phyloP scores from a whole-genome alignment of 495 filamentous ascomycete species.

The Darksidea phi region DNA sequence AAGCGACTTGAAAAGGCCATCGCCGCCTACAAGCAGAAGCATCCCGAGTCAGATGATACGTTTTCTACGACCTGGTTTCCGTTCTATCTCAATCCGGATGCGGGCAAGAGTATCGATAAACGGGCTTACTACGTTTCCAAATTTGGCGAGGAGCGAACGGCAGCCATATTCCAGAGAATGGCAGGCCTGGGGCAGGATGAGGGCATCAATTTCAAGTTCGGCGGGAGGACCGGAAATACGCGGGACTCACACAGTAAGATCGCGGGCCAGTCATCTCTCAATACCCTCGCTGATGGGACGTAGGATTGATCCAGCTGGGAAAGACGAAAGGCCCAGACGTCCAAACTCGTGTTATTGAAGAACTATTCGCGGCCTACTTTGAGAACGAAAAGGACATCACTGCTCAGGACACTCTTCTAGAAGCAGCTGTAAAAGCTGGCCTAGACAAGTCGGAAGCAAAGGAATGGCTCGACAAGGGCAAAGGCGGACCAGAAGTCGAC shows the following conservation, averaged over 20 bases:
- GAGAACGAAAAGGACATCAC: constrained; percentile 79
- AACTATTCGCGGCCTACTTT: constrained; percentile 72
- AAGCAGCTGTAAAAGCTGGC: constrained; percentile 63
- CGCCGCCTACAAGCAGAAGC: constrained; percentile 55
- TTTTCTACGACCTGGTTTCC: constrained; percentile 73
- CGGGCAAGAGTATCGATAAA: constrained; percentile 60
- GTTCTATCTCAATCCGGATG: constrained; percentile 74
- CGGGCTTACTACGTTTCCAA: constrained; percentile 51
- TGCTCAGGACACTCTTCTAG: constrained; percentile 55
- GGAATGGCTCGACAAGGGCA: constrained; percentile 61
- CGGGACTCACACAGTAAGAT: constrained; percentile 65
- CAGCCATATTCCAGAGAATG: constrained; percentile 60
- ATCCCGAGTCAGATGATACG: constrained; percentile 62
- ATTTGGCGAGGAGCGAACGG: constrained; percentile 60
- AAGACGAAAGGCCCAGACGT: constrained; percentile 55
- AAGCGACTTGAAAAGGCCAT: constrained; percentile 71
- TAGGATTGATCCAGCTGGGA: constrained; percentile 61
- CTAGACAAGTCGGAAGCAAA: constrained; percentile 59
- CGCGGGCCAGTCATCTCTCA: neutral
- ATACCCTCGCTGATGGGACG: neutral
- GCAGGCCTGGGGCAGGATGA: constrained; percentile 55
- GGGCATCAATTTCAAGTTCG: constrained; percentile 71
- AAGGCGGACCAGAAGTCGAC: constrained; percentile 69
- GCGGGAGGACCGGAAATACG: constrained; percentile 74
- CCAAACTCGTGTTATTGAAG: constrained; percentile 64